A percentile compares a stretch with the other conserved stretches of the same genome.
Evolutionary conservation across 192 early-diverging fungal genomes (phyloP).

Genomic region (Backusella liffmaniae): DNA sequence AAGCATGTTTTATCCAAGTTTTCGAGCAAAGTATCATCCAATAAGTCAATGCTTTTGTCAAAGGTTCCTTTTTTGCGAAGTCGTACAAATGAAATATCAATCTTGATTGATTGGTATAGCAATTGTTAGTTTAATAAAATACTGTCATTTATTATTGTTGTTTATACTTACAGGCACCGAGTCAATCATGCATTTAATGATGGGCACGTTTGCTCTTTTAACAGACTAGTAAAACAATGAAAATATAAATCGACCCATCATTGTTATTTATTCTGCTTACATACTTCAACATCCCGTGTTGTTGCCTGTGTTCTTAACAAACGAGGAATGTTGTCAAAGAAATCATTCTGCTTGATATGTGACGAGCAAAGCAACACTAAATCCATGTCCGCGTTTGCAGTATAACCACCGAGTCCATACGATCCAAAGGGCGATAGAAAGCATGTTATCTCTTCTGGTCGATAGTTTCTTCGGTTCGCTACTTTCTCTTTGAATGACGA

Average conservation of each 20-base stretch:
- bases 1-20: conserved; percentile 16
- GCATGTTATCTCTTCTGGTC: neutral
- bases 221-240: conserved; percentile 4
- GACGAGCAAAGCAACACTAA: neutral
- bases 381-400: conserved; percentile 25
- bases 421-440: conserved; percentile 30
- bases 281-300: conserved; percentile 9
- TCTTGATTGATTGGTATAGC: neutral
- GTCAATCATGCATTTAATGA: conserved; percentile 30
- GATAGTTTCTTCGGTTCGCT: neutral
- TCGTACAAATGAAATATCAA: conserved; percentile 36
- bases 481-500: neutral
- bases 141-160: no score
- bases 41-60: conserved; percentile 16
- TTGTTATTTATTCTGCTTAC: neutral
- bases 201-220: conserved; percentile 25
- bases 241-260: neutral
- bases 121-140: neutral
- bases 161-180: conserved; percentile 8
- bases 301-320: neutral
- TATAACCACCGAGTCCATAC: conserved; percentile 17
- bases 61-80: neutral
- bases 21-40: conserved; percentile 24
- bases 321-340: neutral
- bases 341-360: neutral